Evolutionary conservation across 257 asterid species (phyloP), one percentile per base, ranked within the genome.

Genomic region (Nicotiana obtusifolia): DNA sequence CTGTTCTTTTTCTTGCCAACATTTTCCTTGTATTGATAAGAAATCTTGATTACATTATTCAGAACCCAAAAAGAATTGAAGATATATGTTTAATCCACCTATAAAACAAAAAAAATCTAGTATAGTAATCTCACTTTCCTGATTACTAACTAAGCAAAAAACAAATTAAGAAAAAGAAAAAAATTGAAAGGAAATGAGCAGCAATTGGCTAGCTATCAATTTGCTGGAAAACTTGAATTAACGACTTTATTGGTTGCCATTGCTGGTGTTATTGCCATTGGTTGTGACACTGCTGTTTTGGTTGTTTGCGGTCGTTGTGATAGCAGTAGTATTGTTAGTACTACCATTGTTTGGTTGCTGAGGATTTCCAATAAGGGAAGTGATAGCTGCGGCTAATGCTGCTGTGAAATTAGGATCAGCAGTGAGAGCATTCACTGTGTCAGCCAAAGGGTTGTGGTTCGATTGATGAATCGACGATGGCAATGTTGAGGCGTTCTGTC

Each of bases 371-470:
- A 95, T 88, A 15, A 92, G 49, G 10, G 97, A 90, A 7, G 94
- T 90, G 54, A 95, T 87, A 22, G 96, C 97, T 7, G 96, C 94
- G 0, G 96, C 95, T 71, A 95, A 57, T 13, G 95, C 97, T 5
- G 96, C 94, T 0, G 97, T 89, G 67, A 95, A 92, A 76, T 90
- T 94, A 11, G 98, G 98, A 84, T 94, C 98, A 4, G 86, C 83
- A 10, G 98, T 84, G 30, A 94, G 86, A 4, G 95, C 92, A 31
- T 81, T 91, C 6, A 87, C 93, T 5, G 94, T 90, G 14, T 92
- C 98, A 19, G 85, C 91, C 81, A 92, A 62, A 5, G 90, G 90
- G 30, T 82, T 88, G 59, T 84, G 91, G 64, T 87, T 92, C 3
- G 87, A 91, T 20, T 77, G 91, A 13, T 87, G 87, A 62, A 85